A percentile compares a stretch with the other conserved stretches of the same genome.
Evolutionary conservation across 2,329 filamentous ascomycete species (phyloP).

Genomic region (Phaeosphaeria sp.): DNA sequence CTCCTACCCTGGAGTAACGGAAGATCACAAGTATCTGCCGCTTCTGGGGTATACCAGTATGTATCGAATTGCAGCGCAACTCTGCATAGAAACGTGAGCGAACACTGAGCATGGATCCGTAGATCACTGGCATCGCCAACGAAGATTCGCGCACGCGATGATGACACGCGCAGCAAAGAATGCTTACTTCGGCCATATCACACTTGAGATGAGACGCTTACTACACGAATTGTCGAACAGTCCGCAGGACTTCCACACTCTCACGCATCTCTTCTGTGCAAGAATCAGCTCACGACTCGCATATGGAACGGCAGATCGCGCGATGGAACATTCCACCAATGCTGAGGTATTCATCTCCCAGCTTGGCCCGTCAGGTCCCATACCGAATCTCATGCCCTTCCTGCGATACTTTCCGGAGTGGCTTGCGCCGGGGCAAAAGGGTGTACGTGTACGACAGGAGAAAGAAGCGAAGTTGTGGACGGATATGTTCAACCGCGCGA

Average conservation of each 20-base stretch:
- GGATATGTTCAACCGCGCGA: background rate
- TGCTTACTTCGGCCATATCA: constrained; percentile 4
- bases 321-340: constrained; percentile 4
- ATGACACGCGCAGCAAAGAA: constrained; percentile 1
- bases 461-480: constrained; percentile 3
- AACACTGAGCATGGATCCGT: too few species aligned
- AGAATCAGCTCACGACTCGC: constrained; percentile 6
- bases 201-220: constrained; percentile 1
- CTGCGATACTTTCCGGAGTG: constrained; percentile 7
- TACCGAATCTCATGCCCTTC: constrained; percentile 1
- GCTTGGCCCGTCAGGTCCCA: constrained; percentile 7
- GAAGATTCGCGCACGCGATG: constrained; percentile 5
- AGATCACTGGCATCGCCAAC: constrained; percentile 8
- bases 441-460: constrained; percentile 6
- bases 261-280: constrained; percentile 6
- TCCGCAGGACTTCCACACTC: constrained; percentile 1
- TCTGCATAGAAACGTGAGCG: too few species aligned
- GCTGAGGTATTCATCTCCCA: constrained; percentile 6
- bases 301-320: background rate
- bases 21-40: constrained; percentile 6
- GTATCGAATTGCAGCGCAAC: too few species aligned
- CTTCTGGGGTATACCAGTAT: constrained; percentile 4
- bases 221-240: background rate
- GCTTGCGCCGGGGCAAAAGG: constrained; percentile 4
- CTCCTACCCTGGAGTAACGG: constrained; percentile 1